Conservation (phyloP, 495 filamentous ascomycete species). For the Podospora anserina region DNA sequence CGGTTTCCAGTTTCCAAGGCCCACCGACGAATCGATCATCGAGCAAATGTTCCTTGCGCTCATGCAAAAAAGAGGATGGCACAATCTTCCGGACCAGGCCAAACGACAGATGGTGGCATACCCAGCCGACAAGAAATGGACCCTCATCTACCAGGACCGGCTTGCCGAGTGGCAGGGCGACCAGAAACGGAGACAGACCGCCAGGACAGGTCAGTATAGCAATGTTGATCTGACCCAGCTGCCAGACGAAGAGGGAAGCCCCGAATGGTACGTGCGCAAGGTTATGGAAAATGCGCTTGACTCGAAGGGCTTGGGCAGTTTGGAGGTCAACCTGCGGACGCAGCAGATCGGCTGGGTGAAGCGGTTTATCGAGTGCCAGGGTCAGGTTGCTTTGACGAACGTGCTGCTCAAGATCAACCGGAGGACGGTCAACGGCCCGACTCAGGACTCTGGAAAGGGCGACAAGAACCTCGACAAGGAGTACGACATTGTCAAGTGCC, state of each 20-base stretch:
- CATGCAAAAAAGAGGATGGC: constrained; percentile 97
- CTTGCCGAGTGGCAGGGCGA: constrained; percentile 91
- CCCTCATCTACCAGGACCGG: constrained; percentile 90
- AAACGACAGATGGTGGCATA: constrained; percentile 93
- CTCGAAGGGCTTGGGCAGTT: constrained; percentile 81
- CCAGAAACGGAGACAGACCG: constrained; percentile 76
- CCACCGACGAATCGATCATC: constrained; percentile 80
- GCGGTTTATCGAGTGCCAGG: constrained; percentile 94
- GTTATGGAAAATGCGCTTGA: constrained; percentile 95
- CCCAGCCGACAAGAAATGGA: constrained; percentile 93
- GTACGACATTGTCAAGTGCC: constrained; percentile 96
- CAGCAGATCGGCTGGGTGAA: constrained; percentile 98
- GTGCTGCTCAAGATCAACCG: constrained; percentile 90
- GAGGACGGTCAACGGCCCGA: constrained; percentile 71
- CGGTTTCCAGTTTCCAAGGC: constrained; percentile 62
- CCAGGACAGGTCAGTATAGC: constrained; percentile 61
- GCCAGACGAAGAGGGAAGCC: constrained; percentile 90
- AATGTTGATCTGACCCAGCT: constrained; percentile 59
- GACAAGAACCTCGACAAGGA: constrained; percentile 91
- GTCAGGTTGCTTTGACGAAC: constrained; percentile 93
- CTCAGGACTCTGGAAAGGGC: constrained; percentile 60
- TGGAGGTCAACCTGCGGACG: constrained; percentile 90
- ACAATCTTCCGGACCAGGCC: constrained; percentile 93
- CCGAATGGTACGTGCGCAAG: constrained; percentile 97
- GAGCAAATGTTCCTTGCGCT: constrained; percentile 87